These are phyloP conservation scores for Gossypium bickii DNA, from an alignment of 345 rosid species.

Conservation along the genomic window DNA sequence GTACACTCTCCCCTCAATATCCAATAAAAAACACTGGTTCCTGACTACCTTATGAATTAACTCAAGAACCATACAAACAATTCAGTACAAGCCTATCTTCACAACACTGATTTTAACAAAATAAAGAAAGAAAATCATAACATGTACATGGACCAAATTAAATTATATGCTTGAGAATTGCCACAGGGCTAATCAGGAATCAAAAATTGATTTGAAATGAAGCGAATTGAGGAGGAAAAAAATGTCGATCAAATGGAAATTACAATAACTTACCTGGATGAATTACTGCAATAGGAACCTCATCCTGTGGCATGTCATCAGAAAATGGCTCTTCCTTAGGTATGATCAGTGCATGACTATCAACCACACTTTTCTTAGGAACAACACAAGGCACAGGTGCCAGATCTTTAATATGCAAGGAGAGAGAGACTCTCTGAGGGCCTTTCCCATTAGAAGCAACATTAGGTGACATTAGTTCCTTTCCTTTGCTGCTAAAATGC, in stretches of 20 bases:
- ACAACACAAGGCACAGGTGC: slow-evolving; percentile 9
- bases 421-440: slow-evolving; percentile 17
- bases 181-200: neutral
- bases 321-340: slow-evolving; percentile 59
- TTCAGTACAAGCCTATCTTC: neutral
- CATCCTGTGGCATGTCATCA: slow-evolving; percentile 36
- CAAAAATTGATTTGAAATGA: neutral
- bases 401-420: slow-evolving; percentile 26
- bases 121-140: neutral
- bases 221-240: neutral
- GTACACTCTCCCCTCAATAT: no score
- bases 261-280: slow-evolving; percentile 40
- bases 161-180: neutral
- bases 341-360: slow-evolving; percentile 20
- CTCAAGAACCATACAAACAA: neutral
- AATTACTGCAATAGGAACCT: slow-evolving; percentile 44
- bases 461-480: slow-evolving; percentile 33
- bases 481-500: slow-evolving; percentile 35
- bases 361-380: slow-evolving; percentile 20
- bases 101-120: no score
- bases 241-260: neutral
- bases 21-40: neutral
- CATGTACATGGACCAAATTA: neutral
- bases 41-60: neutral
- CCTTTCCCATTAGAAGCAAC: slow-evolving; percentile 21